Conservation (phyloP, 1,284 basidiomycete genomes). For the Naganishia sp. region DNA sequence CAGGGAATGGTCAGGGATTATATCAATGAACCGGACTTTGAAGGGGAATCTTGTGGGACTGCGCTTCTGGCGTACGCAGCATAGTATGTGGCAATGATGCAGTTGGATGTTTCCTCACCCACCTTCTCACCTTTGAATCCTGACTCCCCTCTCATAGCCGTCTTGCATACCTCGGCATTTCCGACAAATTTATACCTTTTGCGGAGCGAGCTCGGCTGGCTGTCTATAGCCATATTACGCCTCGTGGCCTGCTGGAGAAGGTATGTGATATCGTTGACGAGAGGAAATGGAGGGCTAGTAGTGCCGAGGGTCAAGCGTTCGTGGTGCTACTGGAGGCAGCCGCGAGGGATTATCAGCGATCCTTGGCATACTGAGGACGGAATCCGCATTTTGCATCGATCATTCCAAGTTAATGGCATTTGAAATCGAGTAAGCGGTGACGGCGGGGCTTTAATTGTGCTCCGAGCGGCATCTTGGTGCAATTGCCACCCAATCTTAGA, state of each 20-base stretch:
- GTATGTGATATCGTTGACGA: slow-evolving; percentile 31
- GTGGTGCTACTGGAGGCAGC: slow-evolving; percentile 28
- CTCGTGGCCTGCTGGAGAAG: slow-evolving; percentile 12
- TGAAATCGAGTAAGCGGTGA: too few species aligned
- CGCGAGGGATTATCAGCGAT: slow-evolving; percentile 8
- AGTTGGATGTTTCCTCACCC: not conserved
- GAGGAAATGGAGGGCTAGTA: slow-evolving; percentile 20
- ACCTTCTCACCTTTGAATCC: not conserved
- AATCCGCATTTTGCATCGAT: too few species aligned
- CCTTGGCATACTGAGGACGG: too few species aligned
- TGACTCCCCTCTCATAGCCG: not conserved
- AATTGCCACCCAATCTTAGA: too few species aligned
- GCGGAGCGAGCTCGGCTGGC: slow-evolving; percentile 14
- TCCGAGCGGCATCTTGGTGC: too few species aligned
- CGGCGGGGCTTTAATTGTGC: too few species aligned
- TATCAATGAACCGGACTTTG: slow-evolving; percentile 21
- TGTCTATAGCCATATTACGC: not conserved
- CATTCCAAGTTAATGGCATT: too few species aligned
- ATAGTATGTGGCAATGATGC: slow-evolving; percentile 6
- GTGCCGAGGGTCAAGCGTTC: slow-evolving; percentile 30
- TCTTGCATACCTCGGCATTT: slow-evolving; percentile 8
- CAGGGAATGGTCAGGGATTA: slow-evolving; percentile 22
- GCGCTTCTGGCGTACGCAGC: slow-evolving; percentile 23
- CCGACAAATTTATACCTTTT: slow-evolving; percentile 6
- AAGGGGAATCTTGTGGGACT: slow-evolving; percentile 25